Evolutionary conservation across 1,284 basidiomycete genomes (phyloP).

Genomic region (Lentinula novae-zelandiae): DNA sequence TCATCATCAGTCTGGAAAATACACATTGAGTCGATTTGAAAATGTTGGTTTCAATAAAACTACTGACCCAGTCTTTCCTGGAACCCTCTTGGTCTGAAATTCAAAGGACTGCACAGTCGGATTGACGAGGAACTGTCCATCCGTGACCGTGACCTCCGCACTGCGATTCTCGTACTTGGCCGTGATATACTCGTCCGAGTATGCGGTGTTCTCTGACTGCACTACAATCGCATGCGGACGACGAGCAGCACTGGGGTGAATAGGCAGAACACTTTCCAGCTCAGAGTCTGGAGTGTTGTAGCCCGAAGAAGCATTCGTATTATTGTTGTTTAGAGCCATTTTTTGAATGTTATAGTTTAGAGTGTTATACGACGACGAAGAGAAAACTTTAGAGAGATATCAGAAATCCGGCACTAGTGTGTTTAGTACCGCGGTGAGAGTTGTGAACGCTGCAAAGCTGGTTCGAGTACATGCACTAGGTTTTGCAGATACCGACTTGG

Average conservation of each 20-base stretch:
- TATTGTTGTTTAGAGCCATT: conserved; percentile 45
- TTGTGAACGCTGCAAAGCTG: conserved; percentile 79
- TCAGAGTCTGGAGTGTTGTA: conserved; percentile 65
- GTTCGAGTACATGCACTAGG: conserved; percentile 82
- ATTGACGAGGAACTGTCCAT: conserved; percentile 75
- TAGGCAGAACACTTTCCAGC: conserved; percentile 58
- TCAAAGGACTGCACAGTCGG: conserved; percentile 80
- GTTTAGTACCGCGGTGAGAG: conserved; percentile 71
- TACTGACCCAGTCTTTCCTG: conserved; percentile 89
- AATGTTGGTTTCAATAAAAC: conserved; percentile 12
- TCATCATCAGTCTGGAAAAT: conserved; percentile 81
- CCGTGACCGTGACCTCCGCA: conserved; percentile 65
- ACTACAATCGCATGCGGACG: conserved; percentile 78
- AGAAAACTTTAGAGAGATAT: conserved; percentile 42
- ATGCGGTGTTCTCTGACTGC: conserved; percentile 79
- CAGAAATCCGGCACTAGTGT: conserved; percentile 62
- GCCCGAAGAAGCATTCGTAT: conserved; percentile 47
- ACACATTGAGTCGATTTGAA: conserved; percentile 11
- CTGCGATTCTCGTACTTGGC: conserved; percentile 84
- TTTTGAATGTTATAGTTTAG: conserved; percentile 14
- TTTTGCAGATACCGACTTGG: conserved; percentile 23
- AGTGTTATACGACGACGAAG: conserved; percentile 22
- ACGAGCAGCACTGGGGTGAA: conserved; percentile 86
- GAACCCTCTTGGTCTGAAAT: conserved; percentile 88
- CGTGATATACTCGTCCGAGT: conserved; percentile 80